Conservation (phyloP, 805 yeast species). For the Cyberlindnera nakhonratchasimensis region DNA sequence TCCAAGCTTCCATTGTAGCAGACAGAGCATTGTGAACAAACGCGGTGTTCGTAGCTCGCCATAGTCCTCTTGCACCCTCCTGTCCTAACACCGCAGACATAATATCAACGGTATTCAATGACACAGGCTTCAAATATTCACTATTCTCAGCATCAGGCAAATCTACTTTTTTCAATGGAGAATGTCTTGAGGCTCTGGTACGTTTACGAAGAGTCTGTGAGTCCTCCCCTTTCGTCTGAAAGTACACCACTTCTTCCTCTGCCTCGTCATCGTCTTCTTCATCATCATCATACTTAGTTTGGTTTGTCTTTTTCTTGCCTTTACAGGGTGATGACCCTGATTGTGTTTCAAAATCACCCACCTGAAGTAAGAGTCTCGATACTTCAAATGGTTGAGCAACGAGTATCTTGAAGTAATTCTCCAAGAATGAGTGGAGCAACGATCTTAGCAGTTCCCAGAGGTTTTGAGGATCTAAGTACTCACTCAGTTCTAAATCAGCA, state of each 20-base stretch:
- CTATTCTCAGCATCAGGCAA: slow-evolving; percentile 5
- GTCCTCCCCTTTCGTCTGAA: slow-evolving; percentile 30
- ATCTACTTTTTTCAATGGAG: not conserved
- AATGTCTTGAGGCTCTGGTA: slow-evolving; percentile 17
- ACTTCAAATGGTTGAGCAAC: slow-evolving; percentile 88
- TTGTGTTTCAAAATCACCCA: slow-evolving; percentile 54
- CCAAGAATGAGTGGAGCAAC: slow-evolving; percentile 56
- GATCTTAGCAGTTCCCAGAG: slow-evolving; percentile 54
- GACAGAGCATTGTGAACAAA: slow-evolving; percentile 73
- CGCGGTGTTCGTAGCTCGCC: slow-evolving; percentile 75
- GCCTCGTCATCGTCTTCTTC: slow-evolving; percentile 34
- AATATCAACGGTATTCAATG: slow-evolving; percentile 62
- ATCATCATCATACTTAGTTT: slow-evolving; percentile 33
- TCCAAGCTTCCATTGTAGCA: slow-evolving; percentile 84
- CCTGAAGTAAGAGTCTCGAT: slow-evolving; percentile 72
- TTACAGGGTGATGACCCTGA: not conserved
- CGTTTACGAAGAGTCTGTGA: slow-evolving; percentile 17
- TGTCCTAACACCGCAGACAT: slow-evolving; percentile 59
- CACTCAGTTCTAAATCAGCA: slow-evolving; percentile 58
- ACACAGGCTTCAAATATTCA: slow-evolving; percentile 49
- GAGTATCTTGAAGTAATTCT: slow-evolving; percentile 65
- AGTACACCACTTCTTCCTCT: slow-evolving; percentile 44
- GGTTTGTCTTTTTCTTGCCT: slow-evolving; percentile 4
- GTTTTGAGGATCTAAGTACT: slow-evolving; percentile 58
- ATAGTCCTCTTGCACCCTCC: slow-evolving; percentile 69